Conservation (phyloP, 371 early-diverging fungal genomes). For the Mortierella sp. region DNA sequence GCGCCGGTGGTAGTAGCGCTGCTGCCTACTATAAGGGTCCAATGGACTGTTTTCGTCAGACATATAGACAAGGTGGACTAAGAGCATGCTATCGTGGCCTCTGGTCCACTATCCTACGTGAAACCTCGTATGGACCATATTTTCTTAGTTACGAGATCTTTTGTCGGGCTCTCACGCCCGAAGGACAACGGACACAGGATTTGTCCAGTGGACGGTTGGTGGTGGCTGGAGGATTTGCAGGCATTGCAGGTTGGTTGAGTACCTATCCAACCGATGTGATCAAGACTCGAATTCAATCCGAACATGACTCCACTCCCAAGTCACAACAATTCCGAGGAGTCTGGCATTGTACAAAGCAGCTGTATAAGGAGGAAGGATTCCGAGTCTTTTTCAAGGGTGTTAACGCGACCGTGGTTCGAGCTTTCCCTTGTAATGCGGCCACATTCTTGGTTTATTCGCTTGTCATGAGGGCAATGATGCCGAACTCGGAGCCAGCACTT, state of each 20-base stretch:
- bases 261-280: constrained; percentile 87
- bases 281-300: constrained; percentile 80
- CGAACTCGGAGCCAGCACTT: constrained; percentile 30
- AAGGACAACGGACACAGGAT: constrained; percentile 55
- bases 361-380: constrained; percentile 70
- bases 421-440: constrained; percentile 89
- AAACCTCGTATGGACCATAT: constrained; percentile 83
- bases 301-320: constrained; percentile 54
- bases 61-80: constrained; percentile 66
- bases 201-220: constrained; percentile 66
- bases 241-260: constrained; percentile 81
- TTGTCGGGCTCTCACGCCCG: constrained; percentile 54
- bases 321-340: constrained; percentile 61
- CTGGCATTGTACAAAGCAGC: constrained; percentile 59
- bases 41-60: constrained; percentile 67
- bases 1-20: constrained; percentile 7
- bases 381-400: constrained; percentile 76
- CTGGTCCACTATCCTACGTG: constrained; percentile 70
- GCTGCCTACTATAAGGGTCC: constrained; percentile 59
- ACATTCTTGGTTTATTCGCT: constrained; percentile 76
- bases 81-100: constrained; percentile 75
- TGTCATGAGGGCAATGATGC: constrained; percentile 59
- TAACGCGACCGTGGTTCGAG: constrained; percentile 81
- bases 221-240: constrained; percentile 80
- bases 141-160: constrained; percentile 78